phyloP scores from a whole-genome alignment of 2,329 filamentous ascomycete genomes.

The Arthrobotrys sphaeroides region DNA sequence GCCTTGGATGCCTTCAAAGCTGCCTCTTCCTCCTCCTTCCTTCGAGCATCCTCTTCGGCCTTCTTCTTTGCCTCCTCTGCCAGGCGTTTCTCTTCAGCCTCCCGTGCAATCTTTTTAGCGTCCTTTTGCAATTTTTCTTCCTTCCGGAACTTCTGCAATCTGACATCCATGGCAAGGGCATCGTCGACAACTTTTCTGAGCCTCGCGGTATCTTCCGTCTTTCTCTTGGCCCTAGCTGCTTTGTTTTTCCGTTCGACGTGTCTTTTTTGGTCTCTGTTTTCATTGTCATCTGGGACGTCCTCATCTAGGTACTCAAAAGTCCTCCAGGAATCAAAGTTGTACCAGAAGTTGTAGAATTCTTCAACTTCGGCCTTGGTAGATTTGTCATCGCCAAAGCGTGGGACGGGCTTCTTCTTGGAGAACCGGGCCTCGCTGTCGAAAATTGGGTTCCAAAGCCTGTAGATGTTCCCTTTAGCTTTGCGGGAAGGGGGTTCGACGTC shows the following conservation, averaged over 20 bases:
- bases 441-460: slow-evolving; percentile 89
- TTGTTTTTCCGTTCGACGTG: slow-evolving; percentile 98
- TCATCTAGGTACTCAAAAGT: slow-evolving; percentile 98
- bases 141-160: slow-evolving; percentile 97
- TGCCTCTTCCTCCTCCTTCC: slow-evolving; percentile 83
- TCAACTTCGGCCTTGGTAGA: slow-evolving; percentile 90
- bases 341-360: slow-evolving; percentile 99
- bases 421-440: slow-evolving; percentile 94
- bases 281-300: slow-evolving; percentile 97
- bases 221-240: slow-evolving; percentile 98
- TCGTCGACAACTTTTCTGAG: slow-evolving; percentile 91
- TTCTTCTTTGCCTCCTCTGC: slow-evolving; percentile 84
- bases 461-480: slow-evolving; percentile 93
- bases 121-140: slow-evolving; percentile 93
- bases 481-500: slow-evolving; percentile 92
- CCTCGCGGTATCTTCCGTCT: slow-evolving; percentile 94
- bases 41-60: slow-evolving; percentile 83
- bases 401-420: slow-evolving; percentile 89
- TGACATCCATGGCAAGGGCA: slow-evolving; percentile 82
- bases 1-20: slow-evolving; percentile 85
- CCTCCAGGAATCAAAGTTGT: slow-evolving; percentile 98
- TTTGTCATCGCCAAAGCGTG: slow-evolving; percentile 82
- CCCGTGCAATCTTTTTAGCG: slow-evolving; percentile 88
- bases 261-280: slow-evolving; percentile 98
- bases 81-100: slow-evolving; percentile 87